Base-by-base conservation (phyloP, 768 basidiomycete species). In the Amanita fuliginea region DNA sequence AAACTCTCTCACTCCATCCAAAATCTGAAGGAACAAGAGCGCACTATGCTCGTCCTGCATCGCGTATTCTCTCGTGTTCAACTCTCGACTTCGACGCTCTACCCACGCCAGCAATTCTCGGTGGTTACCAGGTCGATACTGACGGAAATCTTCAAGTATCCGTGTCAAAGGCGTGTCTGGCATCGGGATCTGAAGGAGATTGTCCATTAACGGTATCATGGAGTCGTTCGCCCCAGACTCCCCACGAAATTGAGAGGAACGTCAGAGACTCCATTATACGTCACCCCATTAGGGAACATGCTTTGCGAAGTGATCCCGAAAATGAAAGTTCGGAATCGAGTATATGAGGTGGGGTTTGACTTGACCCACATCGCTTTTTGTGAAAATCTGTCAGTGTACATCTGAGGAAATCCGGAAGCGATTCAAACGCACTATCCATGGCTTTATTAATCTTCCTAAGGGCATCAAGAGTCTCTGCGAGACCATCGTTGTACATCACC, bases 311-410 rank as follows among this genome's bases (percentile, higher is more conserved):
- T n/a, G n/a, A n/a, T n/a, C n/a, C n/a, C n/a, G n/a, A 66, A 64
- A 24, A 66, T 66, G 46, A 66, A 66, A 24, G 61, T 62, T 42
- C 64, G 57, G 54, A 66, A 64, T 4, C 60, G 61, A n/a, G 58
- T 56, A 51, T 66, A 66, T 19, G 46, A 47, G 6, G 19, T 60
- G 56, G 60, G 60, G 13, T 59, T 62, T 35, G 55, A 57, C 42
- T 60, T 59, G 2, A 49, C 53, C 62, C 62, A 62, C 64, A 65
- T 65, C 2, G 21, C 46, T n/a, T n/a, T n/a, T n/a, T 47, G 22
- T 11, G 14, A 6, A n/a, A n/a, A n/a, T n/a, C n/a, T n/a, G n/a
- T n/a, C 21, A 18, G 6, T 1, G n/a, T n/a, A n/a, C n/a, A n/a
- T n/a, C n/a, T n/a, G n/a, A n/a, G n/a, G n/a, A 22, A n/a, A 28